A percentile compares a stretch with the other conserved stretches of the same genome.
Evolutionary conservation across 257 asterid species (phyloP).

Genomic region (Solanum microdontum): DNA sequence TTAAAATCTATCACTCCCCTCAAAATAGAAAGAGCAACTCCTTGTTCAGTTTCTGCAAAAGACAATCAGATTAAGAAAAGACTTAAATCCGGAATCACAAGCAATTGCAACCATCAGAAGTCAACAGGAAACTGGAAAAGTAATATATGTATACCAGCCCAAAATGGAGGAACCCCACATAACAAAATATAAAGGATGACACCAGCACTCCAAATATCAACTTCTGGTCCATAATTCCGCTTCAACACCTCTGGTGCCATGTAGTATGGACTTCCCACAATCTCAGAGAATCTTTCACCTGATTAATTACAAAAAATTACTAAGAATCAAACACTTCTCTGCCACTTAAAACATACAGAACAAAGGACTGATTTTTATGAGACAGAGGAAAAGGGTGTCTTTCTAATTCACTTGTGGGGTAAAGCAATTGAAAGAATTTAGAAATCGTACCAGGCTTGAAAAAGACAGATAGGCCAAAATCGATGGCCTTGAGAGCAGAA

Average conservation of each 20-base stretch:
- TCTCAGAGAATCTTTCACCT: conserved; percentile 80
- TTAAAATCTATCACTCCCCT: conserved; percentile 76
- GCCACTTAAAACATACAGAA: background rate
- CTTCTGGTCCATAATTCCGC: conserved; percentile 83
- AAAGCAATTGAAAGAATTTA: background rate
- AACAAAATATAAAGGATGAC: conserved; percentile 83
- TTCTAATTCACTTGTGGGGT: background rate
- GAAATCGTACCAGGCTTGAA: conserved; percentile 60
- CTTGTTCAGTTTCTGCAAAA: conserved; percentile 78
- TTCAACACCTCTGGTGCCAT: conserved; percentile 94
- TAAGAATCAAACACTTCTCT: background rate
- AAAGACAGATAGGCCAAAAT: conserved; percentile 75
- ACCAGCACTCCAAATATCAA: conserved; percentile 94
- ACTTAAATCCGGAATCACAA: background rate
- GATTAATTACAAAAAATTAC: background rate
- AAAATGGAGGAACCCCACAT: conserved; percentile 96
- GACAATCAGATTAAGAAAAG: background rate
- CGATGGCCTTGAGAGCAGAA: conserved; percentile 71
- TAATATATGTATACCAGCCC: conserved; percentile 58
- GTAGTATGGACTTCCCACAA: conserved; percentile 90
- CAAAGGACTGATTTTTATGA: background rate
- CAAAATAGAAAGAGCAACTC: conserved; percentile 82
- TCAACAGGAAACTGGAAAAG: background rate
- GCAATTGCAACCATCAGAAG: background rate
- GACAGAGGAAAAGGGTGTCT: background rate